Base-by-base conservation (phyloP, 805 yeast species). In the Pichia phayaonensis region DNA sequence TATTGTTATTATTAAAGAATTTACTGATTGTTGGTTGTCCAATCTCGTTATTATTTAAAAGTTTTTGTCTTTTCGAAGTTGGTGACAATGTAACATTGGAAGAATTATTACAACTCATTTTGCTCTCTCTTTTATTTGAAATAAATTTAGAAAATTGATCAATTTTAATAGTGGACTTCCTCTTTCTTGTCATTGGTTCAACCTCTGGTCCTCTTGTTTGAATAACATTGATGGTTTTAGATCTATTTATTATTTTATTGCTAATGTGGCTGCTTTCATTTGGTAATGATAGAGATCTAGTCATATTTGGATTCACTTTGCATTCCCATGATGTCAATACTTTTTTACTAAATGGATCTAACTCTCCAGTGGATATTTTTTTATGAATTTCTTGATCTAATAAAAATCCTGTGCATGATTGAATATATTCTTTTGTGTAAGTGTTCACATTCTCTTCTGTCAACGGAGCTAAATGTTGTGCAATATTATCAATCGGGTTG, bases 301-400 rank as follows among this genome's bases (percentile, higher is more conserved):
- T 26, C 3, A 40, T 16, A 26, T 22, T 47, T 31, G 48, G 21
- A 38, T 43, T 41, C 7, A 73, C 54, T 45, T 62, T 61, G 45
- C 64, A 69, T 51, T 80, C 84, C 56, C 84, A 67, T 2, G 83
- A 68, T 0, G 71, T 52, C 31, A 83, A 65, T 1, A 65, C 63
- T 43, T 65, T 61, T 54, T 78, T 79, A 1, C 80, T 72, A 48
- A 76, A 72, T 1, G 97, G 97, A 62, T 84, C 79, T 11, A 86
- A 57, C 8, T 72, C 74, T 1, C 95, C 97, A 18, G 54, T 56
- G 11, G 95, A 86, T 21, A 90, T 73, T 41, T 67, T 65, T 0
- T 55, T 54, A 57, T 86, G 90, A 11, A 78, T 56, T 1, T 72
- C 74, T 31, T 72, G 68, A 41, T 74, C 73, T 29, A 71, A 59